Evolutionary conservation across 192 early-diverging fungal species (phyloP).

Genomic region (Podila minutissima): DNA sequence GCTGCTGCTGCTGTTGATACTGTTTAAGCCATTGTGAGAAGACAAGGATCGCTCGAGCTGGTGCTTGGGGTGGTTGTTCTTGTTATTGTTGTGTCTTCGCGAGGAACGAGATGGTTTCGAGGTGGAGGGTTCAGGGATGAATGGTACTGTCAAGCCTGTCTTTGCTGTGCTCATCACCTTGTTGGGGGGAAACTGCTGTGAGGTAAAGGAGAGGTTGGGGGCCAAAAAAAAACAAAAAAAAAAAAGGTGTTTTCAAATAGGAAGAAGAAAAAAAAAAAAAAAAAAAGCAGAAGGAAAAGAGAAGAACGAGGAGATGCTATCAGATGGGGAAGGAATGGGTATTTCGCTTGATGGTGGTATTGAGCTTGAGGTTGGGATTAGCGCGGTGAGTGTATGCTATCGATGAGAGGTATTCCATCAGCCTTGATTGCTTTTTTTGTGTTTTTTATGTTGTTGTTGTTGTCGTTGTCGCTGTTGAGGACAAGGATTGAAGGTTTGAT

Average conservation of each 20-base stretch:
- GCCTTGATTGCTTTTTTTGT: too few species aligned
- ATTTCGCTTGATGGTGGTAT: too few species aligned
- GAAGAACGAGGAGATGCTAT: background rate
- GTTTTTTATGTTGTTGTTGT: too few species aligned
- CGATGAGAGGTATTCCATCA: too few species aligned
- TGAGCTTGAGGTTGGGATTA: too few species aligned
- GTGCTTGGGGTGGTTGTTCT: conserved; percentile 11
- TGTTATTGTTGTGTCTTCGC: conserved; percentile 19
- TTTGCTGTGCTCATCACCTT: conserved; percentile 54
- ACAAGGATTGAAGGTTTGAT: too few species aligned
- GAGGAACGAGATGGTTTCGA: conserved; percentile 29
- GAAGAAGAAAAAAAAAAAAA: conserved; percentile 2
- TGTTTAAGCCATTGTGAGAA: conserved; percentile 30
- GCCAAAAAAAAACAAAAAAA: too few species aligned
- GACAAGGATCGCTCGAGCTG: conserved; percentile 9
- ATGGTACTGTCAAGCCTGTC: conserved; percentile 51
- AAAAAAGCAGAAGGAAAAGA: background rate
- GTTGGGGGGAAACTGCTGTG: background rate
- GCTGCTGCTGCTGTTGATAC: background rate
- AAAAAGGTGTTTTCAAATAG: too few species aligned
- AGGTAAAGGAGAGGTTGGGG: background rate
- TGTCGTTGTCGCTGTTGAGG: too few species aligned
- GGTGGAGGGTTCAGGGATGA: conserved; percentile 25
- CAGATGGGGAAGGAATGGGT: conserved; percentile 23
- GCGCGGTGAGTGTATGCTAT: too few species aligned